These are phyloP conservation scores for Alternaria gaisen DNA, from an alignment of 2,329 filamentous ascomycete species.

Conservation along the genomic window DNA sequence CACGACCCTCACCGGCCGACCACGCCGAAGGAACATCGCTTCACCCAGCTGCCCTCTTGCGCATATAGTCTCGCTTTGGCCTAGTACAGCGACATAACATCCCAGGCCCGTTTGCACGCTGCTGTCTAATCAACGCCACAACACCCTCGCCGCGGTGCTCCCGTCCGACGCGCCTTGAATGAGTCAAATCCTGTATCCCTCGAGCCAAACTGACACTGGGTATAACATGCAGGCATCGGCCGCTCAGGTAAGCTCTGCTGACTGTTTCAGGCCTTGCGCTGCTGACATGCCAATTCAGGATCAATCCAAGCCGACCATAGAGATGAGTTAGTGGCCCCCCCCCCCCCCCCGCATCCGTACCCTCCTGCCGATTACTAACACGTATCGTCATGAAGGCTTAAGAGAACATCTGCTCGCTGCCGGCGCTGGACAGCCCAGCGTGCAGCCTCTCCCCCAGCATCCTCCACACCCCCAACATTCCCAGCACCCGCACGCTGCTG, in stretches of 20 bases:
- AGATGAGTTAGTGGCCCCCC: constrained; percentile 52
- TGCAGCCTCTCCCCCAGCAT: constrained; percentile 46
- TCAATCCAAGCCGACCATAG: constrained; percentile 50
- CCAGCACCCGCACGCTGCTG: constrained; percentile 50
- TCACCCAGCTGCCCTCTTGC: neutral
- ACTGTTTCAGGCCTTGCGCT: constrained; percentile 23
- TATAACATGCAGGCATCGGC: constrained; percentile 52
- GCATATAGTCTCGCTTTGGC: neutral
- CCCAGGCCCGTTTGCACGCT: constrained; percentile 6
- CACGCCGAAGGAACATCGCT: neutral
- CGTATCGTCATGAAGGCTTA: constrained; percentile 58
- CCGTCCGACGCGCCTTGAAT: constrained; percentile 23
- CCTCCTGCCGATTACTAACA: constrained; percentile 44
- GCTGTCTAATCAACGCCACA: constrained; percentile 21
- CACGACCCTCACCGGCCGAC: neutral
- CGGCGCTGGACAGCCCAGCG: constrained; percentile 54
- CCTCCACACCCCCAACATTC: constrained; percentile 27
- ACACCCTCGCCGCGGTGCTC: constrained; percentile 4
- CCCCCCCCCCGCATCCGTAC: constrained; percentile 15
- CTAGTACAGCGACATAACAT: neutral
- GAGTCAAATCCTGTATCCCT: constrained; percentile 45
- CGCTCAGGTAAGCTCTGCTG: constrained; percentile 63
- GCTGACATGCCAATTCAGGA: constrained; percentile 45
- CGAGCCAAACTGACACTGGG: constrained; percentile 42
- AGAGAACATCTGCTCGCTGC: constrained; percentile 70